Evolutionary conservation across 192 early-diverging fungal genomes (phyloP), one percentile per base, ranked within the genome.

Genomic region (Oehlia diaphana): DNA sequence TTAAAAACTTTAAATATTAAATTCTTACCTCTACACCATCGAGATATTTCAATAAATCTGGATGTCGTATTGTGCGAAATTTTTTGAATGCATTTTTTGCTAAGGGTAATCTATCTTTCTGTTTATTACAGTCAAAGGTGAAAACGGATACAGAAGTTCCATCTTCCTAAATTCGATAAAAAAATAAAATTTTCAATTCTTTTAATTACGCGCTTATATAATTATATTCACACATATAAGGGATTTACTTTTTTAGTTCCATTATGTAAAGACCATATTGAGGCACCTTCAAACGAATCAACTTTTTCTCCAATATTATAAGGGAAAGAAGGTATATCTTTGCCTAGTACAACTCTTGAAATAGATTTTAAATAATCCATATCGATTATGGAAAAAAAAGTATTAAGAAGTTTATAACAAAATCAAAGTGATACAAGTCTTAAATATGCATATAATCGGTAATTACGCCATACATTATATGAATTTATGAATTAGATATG

Each of bases 31-130:
- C 96, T 14, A 92, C 84, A 44, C 95, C 95, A 74, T 97, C 97
- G 31, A 97, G 72, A 82, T 94, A 98, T 49, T 88, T 88, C 68
- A 97, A 84, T 42, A 97, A 77, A 72, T 93, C 93, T 1, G 97
- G 97, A 85, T 98, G 96, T 70, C 97, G 89, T 71, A 99, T 87
- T 14, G 97, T 98, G 26, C 94, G 90, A 81, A 93, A 89, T 70
- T 94, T 90, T 83, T 93, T 93, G 76, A 96, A 91, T 3, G 94
- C 93, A 81, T 99, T 98, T 78, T 90, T 89, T 21, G 97, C 96
- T n/a, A 96, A 87, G 2, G 90, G 89, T n/a, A 96, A 75, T 76
- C 87, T 91, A 76, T 94, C 92, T 44, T 86, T 82, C 67, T 93
- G 85, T 53, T 87, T 87, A 23, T 80, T 74, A 64, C 89, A 85